A percentile compares a stretch with the other conserved stretches of the same genome.
These are phyloP conservation scores for Quercus tomentella DNA, from an alignment of 331 rosid genomes.

Conservation along the genomic window DNA sequence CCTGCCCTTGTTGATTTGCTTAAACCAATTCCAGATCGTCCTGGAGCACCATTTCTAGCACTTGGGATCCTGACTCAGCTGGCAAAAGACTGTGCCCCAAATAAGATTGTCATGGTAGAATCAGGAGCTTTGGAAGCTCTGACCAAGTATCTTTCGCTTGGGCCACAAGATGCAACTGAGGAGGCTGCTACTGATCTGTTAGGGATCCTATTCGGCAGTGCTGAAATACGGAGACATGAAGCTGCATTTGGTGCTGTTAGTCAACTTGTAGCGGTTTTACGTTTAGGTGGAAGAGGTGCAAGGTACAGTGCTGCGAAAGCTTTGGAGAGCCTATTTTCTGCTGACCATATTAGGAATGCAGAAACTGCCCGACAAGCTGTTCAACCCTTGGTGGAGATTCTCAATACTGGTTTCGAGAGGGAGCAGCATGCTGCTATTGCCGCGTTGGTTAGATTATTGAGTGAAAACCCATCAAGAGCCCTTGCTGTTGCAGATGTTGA, in stretches of 20 bases:
- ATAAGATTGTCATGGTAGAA: conserved; percentile 91
- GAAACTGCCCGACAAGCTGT: conserved; percentile 91
- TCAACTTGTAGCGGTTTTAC: conserved; percentile 95
- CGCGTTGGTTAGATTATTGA: conserved; percentile 85
- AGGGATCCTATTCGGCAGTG: conserved; percentile 87
- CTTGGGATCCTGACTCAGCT: conserved; percentile 90
- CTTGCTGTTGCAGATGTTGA: conserved; percentile 97
- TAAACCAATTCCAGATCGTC: conserved; percentile 98
- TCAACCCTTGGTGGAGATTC: conserved; percentile 99
- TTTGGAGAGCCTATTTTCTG: conserved; percentile 94
- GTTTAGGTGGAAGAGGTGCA: conserved; percentile 95
- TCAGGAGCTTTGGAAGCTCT: conserved; percentile 96
- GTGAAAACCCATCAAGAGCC: conserved; percentile 96
- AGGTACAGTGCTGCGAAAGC: conserved; percentile 97
- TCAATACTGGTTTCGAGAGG: conserved; percentile 85
- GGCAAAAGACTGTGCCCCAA: conserved; percentile 81
- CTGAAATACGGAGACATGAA: conserved; percentile 91
- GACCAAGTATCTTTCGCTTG: conserved; percentile 88
- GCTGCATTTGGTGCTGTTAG: conserved; percentile 90
- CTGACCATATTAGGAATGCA: conserved; percentile 94
- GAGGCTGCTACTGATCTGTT: conserved; percentile 98
- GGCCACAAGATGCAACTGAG: conserved; percentile 96
- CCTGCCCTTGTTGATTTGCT: conserved; percentile 98
- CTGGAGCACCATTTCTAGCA: conserved; percentile 96
- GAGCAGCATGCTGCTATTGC: conserved; percentile 99